phyloP scores from a whole-genome alignment of 2,329 filamentous ascomycete genomes.

The Dryadomyces sulphureus region DNA sequence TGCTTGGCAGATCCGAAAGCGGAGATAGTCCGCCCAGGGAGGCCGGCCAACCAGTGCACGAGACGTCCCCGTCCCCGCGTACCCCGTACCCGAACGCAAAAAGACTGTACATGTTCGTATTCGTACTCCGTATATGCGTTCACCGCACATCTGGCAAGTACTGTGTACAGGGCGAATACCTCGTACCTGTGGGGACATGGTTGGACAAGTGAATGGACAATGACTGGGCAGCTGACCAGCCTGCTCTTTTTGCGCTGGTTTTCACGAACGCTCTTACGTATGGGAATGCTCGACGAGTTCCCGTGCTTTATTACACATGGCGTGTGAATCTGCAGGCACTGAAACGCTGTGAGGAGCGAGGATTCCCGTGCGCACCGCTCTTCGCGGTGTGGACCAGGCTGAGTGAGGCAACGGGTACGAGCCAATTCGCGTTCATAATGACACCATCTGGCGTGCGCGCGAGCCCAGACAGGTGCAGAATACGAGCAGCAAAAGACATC shows the following conservation, averaged over 20 bases:
- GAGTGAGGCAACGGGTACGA: too few species aligned
- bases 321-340: neutral
- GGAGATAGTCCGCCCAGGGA: conserved; percentile 1
- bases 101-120: too few species aligned
- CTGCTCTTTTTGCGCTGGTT: neutral
- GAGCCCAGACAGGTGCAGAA: too few species aligned
- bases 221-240: neutral
- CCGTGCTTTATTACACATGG: neutral
- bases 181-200: neutral
- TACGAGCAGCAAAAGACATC: too few species aligned
- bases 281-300: too few species aligned
- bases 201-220: neutral
- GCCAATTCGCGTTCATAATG: too few species aligned
- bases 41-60: neutral
- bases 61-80: neutral
- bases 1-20: conserved; percentile 1
- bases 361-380: neutral
- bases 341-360: neutral
- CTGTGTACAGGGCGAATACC: neutral
- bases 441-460: too few species aligned
- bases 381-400: too few species aligned
- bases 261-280: neutral
- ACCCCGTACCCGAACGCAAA: too few species aligned
- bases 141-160: neutral
- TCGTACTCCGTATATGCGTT: neutral